Percentiles rank a stretch among this genome's conserved stretches.
phyloP scores from a whole-genome alignment of 1,284 basidiomycete species.

The Spongispora temasekensis region DNA sequence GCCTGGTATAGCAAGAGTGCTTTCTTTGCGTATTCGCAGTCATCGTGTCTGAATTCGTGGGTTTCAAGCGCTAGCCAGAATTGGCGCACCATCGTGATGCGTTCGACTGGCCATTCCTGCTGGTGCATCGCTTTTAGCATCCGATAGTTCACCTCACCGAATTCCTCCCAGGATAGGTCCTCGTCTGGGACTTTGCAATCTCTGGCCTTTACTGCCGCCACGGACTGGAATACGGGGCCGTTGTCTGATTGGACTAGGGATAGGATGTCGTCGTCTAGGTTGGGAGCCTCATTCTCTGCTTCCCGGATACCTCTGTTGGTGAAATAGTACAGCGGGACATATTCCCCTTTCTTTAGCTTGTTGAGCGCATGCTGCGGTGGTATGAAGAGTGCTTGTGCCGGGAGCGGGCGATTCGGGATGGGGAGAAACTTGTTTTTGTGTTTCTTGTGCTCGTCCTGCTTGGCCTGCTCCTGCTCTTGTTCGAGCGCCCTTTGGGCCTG shows the following conservation, averaged over 20 bases:
- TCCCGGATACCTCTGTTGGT: slow-evolving; percentile 5
- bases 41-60: neutral
- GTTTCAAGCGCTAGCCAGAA: neutral
- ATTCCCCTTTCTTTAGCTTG: slow-evolving; percentile 5
- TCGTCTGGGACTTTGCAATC: neutral
- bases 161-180: slow-evolving; percentile 4
- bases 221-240: neutral
- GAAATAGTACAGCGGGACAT: slow-evolving; percentile 3
- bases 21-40: neutral
- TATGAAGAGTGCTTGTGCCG: neutral
- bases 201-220: neutral
- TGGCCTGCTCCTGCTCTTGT: neutral
- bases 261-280: neutral
- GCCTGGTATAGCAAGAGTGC: slow-evolving; percentile 1
- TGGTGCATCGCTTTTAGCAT: slow-evolving; percentile 6
- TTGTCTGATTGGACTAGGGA: neutral
- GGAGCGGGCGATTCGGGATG: neutral
- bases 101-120: neutral
- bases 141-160: neutral
- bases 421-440: slow-evolving; percentile 3
- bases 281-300: neutral
- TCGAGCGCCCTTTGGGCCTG: too few species aligned
- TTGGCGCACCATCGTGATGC: neutral
- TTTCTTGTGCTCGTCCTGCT: slow-evolving; percentile 5
- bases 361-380: neutral